phyloP scores from a whole-genome alignment of 305 asterid species.

The Withania somnifera region DNA sequence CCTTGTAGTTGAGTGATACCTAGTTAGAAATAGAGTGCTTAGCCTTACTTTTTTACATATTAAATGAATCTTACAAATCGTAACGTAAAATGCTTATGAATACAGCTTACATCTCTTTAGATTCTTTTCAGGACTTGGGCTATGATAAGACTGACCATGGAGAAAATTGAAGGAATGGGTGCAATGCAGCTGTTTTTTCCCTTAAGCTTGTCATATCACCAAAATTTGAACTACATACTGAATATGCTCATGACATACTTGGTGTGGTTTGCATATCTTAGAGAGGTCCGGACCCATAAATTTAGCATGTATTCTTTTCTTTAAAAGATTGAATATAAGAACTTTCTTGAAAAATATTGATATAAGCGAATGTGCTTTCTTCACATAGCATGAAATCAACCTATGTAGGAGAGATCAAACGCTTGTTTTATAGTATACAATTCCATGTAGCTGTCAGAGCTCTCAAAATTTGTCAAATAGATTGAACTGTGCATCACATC shows the following conservation, averaged over 20 bases:
- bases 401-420: constrained; percentile 45
- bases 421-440: constrained; percentile 34
- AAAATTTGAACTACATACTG: neutral
- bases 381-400: constrained; percentile 13
- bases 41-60: neutral
- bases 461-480: constrained; percentile 13
- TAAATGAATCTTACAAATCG: neutral
- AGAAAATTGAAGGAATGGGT: constrained; percentile 20
- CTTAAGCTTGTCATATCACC: constrained; percentile 17
- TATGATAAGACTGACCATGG: constrained; percentile 6
- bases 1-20: neutral
- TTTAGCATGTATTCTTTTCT: constrained; percentile 43
- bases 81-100: neutral
- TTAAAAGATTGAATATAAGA: neutral
- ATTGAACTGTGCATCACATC: neutral
- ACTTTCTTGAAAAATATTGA: neutral
- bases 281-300: constrained; percentile 26
- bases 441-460: constrained; percentile 18
- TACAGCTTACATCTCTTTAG: constrained; percentile 12
- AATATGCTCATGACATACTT: constrained; percentile 14
- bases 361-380: neutral
- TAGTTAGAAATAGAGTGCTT: neutral
- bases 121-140: constrained; percentile 1
- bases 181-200: constrained; percentile 35
- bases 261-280: constrained; percentile 57